Conservation (phyloP, 1,139 yeast genomes). For the Yamadazyma dendronema region DNA sequence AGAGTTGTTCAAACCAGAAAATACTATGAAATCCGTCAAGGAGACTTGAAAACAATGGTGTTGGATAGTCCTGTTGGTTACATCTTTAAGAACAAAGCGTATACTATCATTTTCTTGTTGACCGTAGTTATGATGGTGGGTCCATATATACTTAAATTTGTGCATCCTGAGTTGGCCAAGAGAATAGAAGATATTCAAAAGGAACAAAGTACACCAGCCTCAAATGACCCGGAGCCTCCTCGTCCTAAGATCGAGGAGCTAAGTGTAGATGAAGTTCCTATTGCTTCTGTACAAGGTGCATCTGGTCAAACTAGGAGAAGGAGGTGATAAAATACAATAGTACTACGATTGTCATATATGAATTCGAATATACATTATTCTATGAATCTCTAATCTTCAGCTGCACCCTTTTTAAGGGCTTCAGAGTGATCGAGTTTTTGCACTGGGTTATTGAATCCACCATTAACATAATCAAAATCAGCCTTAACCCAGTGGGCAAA, state of each 20-base stretch:
- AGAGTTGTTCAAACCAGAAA: constrained; percentile 23
- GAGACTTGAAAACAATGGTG: constrained; percentile 33
- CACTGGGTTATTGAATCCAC: constrained; percentile 52
- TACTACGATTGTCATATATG: too few species aligned
- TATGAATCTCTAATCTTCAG: neutral
- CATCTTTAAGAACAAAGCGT: constrained; percentile 36
- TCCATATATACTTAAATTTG: constrained; percentile 31
- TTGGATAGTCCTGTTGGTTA: constrained; percentile 45
- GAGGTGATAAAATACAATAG: neutral
- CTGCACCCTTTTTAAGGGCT: neutral
- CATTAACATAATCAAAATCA: constrained; percentile 38
- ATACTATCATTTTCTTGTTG: constrained; percentile 33
- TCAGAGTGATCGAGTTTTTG: constrained; percentile 13
- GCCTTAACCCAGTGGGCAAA: constrained; percentile 51
- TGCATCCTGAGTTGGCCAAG: constrained; percentile 41
- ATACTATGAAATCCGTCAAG: constrained; percentile 36
- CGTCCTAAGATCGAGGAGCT: constrained; percentile 9
- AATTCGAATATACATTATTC: neutral
- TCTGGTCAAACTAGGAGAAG: neutral
- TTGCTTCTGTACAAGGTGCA: too few species aligned
- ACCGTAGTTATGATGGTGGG: constrained; percentile 32
- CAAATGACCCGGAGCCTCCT: neutral
- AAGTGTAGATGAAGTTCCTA: neutral
- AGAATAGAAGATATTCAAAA: constrained; percentile 28
- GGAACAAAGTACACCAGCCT: constrained; percentile 7